Percentiles rank a stretch among this genome's conserved stretches.
Evolutionary conservation across 2,329 filamentous ascomycete genomes (phyloP).

Genomic region (Penicillium sp.): DNA sequence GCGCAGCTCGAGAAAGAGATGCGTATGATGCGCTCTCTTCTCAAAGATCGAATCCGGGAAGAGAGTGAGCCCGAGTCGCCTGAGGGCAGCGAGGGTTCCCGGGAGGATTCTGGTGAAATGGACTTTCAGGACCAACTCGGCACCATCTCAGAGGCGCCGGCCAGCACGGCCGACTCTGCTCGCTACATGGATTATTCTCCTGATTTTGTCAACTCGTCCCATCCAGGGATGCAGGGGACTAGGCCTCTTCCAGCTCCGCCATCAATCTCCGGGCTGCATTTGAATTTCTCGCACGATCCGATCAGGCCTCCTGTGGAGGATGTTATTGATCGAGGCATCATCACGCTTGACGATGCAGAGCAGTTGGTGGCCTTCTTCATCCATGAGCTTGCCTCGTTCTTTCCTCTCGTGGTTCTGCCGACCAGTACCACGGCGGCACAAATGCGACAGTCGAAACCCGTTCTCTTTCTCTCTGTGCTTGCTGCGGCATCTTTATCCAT

Average conservation of each 20-base stretch:
- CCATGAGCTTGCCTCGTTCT: constrained; percentile 29
- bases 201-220: constrained; percentile 18
- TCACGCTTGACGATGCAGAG: constrained; percentile 32
- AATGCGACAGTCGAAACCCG: constrained; percentile 51
- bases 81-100: constrained; percentile 25
- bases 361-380: constrained; percentile 33
- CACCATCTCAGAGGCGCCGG: constrained; percentile 21
- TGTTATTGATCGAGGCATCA: constrained; percentile 33
- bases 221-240: constrained; percentile 19
- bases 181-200: constrained; percentile 27
- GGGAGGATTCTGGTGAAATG: constrained; percentile 24
- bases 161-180: constrained; percentile 20
- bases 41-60: constrained; percentile 31
- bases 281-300: constrained; percentile 19
- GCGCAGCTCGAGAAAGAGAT: constrained; percentile 39
- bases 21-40: constrained; percentile 37
- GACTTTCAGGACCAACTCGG: constrained; percentile 19
- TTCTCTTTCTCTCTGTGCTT: constrained; percentile 69
- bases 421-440: constrained; percentile 29
- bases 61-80: constrained; percentile 30
- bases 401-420: constrained; percentile 32
- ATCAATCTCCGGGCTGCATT: constrained; percentile 17
- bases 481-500: constrained; percentile 62
- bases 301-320: constrained; percentile 19
- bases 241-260: constrained; percentile 19